Percentiles rank a stretch among this genome's conserved stretches.
These are phyloP conservation scores for Aureobasidium melanogenum DNA, from an alignment of 2,329 filamentous ascomycete genomes.

Conservation along the genomic window DNA sequence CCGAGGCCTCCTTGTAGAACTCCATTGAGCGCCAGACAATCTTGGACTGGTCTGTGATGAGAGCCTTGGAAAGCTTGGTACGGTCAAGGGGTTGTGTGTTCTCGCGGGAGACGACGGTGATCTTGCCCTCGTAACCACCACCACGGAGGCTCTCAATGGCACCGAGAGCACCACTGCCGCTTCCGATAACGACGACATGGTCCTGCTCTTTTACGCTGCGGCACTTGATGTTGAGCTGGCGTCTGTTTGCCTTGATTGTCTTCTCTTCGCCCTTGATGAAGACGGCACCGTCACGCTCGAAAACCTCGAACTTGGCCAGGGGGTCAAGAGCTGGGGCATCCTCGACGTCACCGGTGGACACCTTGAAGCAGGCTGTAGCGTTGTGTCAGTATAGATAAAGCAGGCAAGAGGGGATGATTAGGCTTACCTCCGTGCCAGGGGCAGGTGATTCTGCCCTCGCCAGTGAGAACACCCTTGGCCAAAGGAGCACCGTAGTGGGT, in stretches of 20 bases:
- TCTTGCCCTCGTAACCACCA: conserved; percentile 66
- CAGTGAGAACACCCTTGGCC: conserved; percentile 73
- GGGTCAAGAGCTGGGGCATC: conserved; percentile 85
- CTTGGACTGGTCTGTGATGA: conserved; percentile 73
- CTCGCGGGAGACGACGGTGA: conserved; percentile 79
- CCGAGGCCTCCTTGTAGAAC: conserved; percentile 61
- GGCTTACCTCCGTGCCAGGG: conserved; percentile 86
- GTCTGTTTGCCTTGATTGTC: conserved; percentile 65
- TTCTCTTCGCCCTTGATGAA: conserved; percentile 76
- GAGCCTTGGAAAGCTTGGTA: conserved; percentile 89
- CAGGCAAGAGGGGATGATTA: neutral
- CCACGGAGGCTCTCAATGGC: conserved; percentile 74
- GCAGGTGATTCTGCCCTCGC: conserved; percentile 76
- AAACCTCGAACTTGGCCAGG: conserved; percentile 72
- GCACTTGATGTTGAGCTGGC: conserved; percentile 67
- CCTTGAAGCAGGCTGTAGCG: conserved; percentile 86
- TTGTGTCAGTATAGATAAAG: conserved; percentile 36
- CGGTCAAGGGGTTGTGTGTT: conserved; percentile 75
- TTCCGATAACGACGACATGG: conserved; percentile 76
- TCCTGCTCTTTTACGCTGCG: conserved; percentile 42
- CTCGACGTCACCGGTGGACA: conserved; percentile 83
- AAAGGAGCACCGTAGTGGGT: conserved; percentile 88
- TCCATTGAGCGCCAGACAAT: conserved; percentile 65
- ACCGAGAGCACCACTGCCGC: conserved; percentile 76
- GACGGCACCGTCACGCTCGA: conserved; percentile 71